phyloP scores from a whole-genome alignment of 352 stramenopile genomes.

The Globisporangium takayamanum region DNA sequence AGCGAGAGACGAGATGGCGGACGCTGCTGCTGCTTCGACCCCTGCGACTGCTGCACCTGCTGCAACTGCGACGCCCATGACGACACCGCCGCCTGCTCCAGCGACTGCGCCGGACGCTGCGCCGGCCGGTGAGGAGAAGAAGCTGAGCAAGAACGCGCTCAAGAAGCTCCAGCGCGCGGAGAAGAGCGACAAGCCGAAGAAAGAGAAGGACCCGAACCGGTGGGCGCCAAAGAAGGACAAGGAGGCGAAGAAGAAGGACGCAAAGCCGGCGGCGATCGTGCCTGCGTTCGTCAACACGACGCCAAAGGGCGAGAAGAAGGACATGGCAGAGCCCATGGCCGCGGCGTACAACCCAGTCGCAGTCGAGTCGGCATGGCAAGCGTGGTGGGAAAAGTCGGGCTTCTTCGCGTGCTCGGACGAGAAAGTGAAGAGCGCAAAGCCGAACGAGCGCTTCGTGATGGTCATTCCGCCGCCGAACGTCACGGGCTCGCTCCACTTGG shows the following conservation, averaged over 20 bases:
- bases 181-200: constrained; percentile 88
- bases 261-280: constrained; percentile 22
- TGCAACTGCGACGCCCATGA: neutral
- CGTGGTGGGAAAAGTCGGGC: constrained; percentile 96
- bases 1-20: constrained; percentile 9
- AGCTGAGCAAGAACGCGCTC: constrained; percentile 94
- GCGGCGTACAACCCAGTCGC: constrained; percentile 94
- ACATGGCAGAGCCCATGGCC: constrained; percentile 87
- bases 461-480: constrained; percentile 89
- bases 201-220: constrained; percentile 94
- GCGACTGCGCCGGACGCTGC: neutral
- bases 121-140: constrained; percentile 27
- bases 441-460: constrained; percentile 96
- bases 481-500: constrained; percentile 93
- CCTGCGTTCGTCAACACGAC: constrained; percentile 90
- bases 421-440: constrained; percentile 61
- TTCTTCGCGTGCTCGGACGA: constrained; percentile 94
- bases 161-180: constrained; percentile 91
- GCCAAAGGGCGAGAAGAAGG: constrained; percentile 94
- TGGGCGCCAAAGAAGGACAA: constrained; percentile 85
- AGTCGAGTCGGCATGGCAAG: constrained; percentile 98
- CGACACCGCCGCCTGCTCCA: constrained; percentile 10
- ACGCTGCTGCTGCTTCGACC: constrained; percentile 2
- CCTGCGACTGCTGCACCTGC: neutral
- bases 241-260: constrained; percentile 77